These are phyloP conservation scores for Rosellinia necatrix DNA, from an alignment of 2,329 filamentous ascomycete genomes.

Conservation along the genomic window DNA sequence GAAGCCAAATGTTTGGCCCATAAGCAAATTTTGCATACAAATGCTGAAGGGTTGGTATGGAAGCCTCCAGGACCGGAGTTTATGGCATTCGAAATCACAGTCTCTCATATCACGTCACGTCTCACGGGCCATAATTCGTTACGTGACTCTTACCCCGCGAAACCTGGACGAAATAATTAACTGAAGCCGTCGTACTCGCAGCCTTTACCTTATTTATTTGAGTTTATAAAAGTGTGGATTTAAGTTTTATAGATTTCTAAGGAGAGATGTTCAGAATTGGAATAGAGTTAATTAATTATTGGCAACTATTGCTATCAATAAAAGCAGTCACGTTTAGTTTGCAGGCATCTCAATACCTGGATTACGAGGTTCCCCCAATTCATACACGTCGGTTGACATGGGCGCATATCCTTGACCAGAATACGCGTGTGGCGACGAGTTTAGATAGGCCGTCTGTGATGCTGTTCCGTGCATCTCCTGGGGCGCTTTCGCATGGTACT, in stretches of 20 bases:
- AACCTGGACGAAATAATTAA: not conserved
- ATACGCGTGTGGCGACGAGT: not conserved
- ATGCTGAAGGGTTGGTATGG: no score
- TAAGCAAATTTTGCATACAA: no score
- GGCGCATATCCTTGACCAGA: not conserved
- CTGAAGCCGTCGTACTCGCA: not conserved
- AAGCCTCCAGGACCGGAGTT: no score
- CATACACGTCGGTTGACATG: not conserved
- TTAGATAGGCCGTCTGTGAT: not conserved
- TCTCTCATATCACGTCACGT: no score
- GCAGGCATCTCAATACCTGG: not conserved
- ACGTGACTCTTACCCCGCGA: not conserved
- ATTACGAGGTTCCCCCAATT: not conserved
- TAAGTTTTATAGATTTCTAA: not conserved
- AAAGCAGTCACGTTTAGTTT: not conserved
- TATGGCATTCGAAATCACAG: no score
- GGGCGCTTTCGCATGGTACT: not conserved
- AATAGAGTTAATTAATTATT: not conserved
- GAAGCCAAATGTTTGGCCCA: no score
- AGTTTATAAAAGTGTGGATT: not conserved
- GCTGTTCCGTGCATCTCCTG: not conserved
- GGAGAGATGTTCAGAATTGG: not conserved
- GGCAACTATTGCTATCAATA: not conserved
- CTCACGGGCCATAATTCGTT: no score
- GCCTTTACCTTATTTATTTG: not conserved